phyloP scores from a whole-genome alignment of 2,329 filamentous ascomycete genomes.

The Thielaviopsis musarum region DNA sequence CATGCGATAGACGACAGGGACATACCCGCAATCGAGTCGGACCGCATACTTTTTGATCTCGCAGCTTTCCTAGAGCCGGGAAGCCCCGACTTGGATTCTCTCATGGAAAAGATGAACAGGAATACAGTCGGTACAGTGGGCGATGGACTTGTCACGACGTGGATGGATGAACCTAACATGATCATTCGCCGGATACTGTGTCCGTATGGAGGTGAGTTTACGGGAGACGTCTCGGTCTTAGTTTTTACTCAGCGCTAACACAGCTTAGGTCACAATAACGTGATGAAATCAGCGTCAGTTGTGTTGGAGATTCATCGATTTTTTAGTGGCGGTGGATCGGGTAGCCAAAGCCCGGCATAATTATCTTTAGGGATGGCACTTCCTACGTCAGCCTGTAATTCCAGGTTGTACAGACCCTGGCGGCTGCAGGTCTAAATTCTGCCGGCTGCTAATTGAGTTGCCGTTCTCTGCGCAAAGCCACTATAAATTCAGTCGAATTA shows the following conservation, averaged over 20 bases:
- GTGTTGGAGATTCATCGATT: constrained; percentile 46
- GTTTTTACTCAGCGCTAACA: not conserved
- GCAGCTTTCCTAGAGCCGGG: constrained; percentile 31
- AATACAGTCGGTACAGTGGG: constrained; percentile 27
- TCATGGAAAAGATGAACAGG: constrained; percentile 28
- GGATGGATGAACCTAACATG: constrained; percentile 27
- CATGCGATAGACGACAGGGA: constrained; percentile 71
- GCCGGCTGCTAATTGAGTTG: no score
- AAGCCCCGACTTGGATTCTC: constrained; percentile 21
- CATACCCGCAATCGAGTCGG: constrained; percentile 58
- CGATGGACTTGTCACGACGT: constrained; percentile 31
- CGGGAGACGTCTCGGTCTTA: not conserved
- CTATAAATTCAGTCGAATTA: not conserved
- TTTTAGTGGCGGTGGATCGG: constrained; percentile 30
- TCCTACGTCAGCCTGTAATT: not conserved
- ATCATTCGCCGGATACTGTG: constrained; percentile 37
- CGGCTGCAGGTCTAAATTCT: not conserved
- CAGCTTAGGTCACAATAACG: constrained; percentile 49
- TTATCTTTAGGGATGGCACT: not conserved
- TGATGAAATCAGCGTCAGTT: constrained; percentile 37
- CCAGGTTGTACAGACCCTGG: not conserved
- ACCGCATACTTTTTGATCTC: constrained; percentile 44
- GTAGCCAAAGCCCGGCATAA: not conserved
- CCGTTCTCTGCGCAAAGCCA: not conserved
- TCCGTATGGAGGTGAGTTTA: constrained; percentile 35